Conservation (phyloP, 208 protist species). For the Acanthamoeba castellanii region DNA sequence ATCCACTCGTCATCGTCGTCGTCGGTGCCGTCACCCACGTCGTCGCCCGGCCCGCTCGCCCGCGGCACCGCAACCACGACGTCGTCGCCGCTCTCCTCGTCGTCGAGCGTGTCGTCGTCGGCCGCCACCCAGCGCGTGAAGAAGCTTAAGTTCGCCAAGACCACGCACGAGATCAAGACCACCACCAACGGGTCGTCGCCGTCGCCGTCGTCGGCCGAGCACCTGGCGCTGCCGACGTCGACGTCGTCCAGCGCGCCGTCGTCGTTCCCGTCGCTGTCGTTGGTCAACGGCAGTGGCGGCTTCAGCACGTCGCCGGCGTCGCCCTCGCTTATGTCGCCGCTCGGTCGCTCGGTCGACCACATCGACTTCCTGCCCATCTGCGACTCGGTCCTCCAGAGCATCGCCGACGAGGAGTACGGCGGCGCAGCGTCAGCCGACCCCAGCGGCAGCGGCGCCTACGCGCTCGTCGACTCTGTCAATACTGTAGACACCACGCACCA, state of each 20-base stretch:
- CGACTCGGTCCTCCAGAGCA: not conserved
- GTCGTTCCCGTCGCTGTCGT: not conserved
- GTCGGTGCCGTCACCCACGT: not conserved
- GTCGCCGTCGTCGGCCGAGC: no score
- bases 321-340: not conserved
- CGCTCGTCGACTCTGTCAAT: no score
- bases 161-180: slow-evolving; percentile 9
- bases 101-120: not conserved
- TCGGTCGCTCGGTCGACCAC: not conserved
- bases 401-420: not conserved
- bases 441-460: not conserved
- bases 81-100: not conserved
- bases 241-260: slow-evolving; percentile 8
- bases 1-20: not conserved
- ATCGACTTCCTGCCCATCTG: not conserved
- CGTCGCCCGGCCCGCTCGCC: not conserved
- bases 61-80: not conserved
- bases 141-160: slow-evolving; percentile 38
- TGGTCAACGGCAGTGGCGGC: not conserved
- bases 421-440: not conserved
- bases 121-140: slow-evolving; percentile 6
- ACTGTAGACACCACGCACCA: not conserved
- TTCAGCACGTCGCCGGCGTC: slow-evolving; percentile 5
- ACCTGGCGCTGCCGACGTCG: not conserved
- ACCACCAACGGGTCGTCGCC: not conserved